phyloP scores from a whole-genome alignment of 805 yeast genomes.

The Ogataea paradorogensis region DNA sequence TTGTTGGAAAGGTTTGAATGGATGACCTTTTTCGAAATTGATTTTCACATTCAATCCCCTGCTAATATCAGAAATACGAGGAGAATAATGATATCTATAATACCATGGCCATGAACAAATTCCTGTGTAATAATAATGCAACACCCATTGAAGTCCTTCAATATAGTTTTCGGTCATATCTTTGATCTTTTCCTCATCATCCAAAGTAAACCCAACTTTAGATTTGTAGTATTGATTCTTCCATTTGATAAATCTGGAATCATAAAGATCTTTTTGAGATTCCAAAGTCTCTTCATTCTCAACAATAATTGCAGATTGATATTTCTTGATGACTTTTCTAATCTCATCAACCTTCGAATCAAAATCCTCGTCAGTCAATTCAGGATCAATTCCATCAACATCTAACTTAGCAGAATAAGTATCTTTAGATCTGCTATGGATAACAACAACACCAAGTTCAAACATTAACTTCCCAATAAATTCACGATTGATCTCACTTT shows the following conservation, averaged over 20 bases:
- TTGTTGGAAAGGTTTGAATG: slow-evolving; percentile 92
- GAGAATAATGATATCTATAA: slow-evolving; percentile 86
- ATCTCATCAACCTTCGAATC: slow-evolving; percentile 49
- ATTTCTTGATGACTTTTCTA: slow-evolving; percentile 56
- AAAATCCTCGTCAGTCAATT: slow-evolving; percentile 65
- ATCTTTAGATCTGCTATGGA: slow-evolving; percentile 58
- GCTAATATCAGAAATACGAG: slow-evolving; percentile 84
- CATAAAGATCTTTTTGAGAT: slow-evolving; percentile 61
- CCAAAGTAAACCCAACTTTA: slow-evolving; percentile 69
- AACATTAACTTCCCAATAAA: slow-evolving; percentile 63
- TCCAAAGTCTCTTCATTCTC: slow-evolving; percentile 55
- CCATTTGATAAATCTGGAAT: slow-evolving; percentile 75
- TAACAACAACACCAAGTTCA: slow-evolving; percentile 63
- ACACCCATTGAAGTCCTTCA: slow-evolving; percentile 97
- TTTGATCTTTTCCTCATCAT: slow-evolving; percentile 56
- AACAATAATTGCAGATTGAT: slow-evolving; percentile 60
- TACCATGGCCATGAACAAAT: slow-evolving; percentile 97
- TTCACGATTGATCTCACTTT: slow-evolving; percentile 46
- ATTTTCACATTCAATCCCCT: slow-evolving; percentile 66
- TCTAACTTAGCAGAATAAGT: slow-evolving; percentile 61
- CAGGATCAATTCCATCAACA: slow-evolving; percentile 68
- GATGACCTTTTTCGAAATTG: slow-evolving; percentile 64
- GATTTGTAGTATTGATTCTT: slow-evolving; percentile 79
- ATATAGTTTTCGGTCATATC: slow-evolving; percentile 75
- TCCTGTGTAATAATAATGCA: slow-evolving; percentile 86